Percentiles rank a stretch among this genome's conserved stretches.
These are phyloP conservation scores for Rhododendron simsii DNA, from an alignment of 148 eudicot species.

Conservation along the genomic window DNA sequence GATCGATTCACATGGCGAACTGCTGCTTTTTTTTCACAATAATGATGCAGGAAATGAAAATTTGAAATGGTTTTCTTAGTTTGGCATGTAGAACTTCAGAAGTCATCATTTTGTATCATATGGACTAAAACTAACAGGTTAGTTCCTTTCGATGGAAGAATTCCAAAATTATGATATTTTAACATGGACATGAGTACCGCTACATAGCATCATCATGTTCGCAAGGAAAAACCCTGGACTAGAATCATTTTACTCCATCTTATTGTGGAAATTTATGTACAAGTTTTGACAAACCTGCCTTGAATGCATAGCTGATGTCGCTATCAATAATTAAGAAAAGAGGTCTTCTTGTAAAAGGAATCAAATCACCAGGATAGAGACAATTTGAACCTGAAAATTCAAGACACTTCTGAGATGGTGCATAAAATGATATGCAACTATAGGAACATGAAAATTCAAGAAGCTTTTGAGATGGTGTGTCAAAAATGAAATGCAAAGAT, in stretches of 20 bases:
- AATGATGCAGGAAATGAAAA: neutral
- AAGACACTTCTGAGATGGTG: neutral
- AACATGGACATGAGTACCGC: neutral
- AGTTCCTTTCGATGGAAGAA: neutral
- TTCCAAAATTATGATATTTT: neutral
- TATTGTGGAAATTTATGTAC: neutral
- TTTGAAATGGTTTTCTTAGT: neutral
- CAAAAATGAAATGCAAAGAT: neutral
- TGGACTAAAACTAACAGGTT: neutral
- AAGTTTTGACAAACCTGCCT: constrained; percentile 99
- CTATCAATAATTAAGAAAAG: constrained; percentile 87
- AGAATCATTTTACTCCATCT: neutral
- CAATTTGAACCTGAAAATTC: constrained; percentile 68
- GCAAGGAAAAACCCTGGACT: neutral
- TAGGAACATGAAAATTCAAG: neutral
- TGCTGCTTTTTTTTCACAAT: neutral
- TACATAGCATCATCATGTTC: neutral
- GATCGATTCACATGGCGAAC: neutral
- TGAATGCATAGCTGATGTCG: constrained; percentile 98
- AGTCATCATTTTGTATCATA: neutral
- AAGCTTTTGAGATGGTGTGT: neutral
- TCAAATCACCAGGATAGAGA: constrained; percentile 83
- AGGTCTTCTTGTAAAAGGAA: constrained; percentile 92
- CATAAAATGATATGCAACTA: neutral
- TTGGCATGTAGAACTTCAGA: neutral